Percentiles rank a stretch among this genome's conserved stretches.
phyloP scores from a whole-genome alignment of 768 basidiomycete species.

The Mycena haematopus region DNA sequence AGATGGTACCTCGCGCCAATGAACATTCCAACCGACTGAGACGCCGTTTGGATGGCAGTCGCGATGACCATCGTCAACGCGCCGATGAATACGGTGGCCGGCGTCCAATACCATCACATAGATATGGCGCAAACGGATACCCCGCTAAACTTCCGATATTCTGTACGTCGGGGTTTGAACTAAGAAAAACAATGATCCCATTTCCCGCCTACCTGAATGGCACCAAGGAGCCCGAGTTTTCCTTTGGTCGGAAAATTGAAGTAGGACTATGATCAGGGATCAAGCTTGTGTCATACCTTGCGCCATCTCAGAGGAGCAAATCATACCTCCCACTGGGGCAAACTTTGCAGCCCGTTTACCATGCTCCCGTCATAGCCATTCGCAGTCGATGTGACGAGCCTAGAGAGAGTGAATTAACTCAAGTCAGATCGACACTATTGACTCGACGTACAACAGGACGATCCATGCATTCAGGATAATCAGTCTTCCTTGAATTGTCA shows the following conservation, averaged over 20 bases:
- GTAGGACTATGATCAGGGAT: slow-evolving; percentile 36
- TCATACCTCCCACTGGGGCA: slow-evolving; percentile 59
- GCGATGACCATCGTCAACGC: slow-evolving; percentile 74
- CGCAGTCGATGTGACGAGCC: slow-evolving; percentile 76
- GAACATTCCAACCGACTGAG: slow-evolving; percentile 77
- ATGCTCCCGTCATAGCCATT: slow-evolving; percentile 81
- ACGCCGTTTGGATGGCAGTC: slow-evolving; percentile 72
- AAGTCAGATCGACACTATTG: slow-evolving; percentile 6
- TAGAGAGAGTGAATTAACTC: slow-evolving; percentile 30
- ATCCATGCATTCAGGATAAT: slow-evolving; percentile 75
- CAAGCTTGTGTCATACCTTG: not conserved
- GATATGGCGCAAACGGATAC: slow-evolving; percentile 73
- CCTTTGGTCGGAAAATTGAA: slow-evolving; percentile 64
- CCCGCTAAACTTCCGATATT: slow-evolving; percentile 76
- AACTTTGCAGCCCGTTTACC: slow-evolving; percentile 81
- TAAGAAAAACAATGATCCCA: not conserved
- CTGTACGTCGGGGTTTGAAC: slow-evolving; percentile 38
- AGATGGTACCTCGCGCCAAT: slow-evolving; percentile 69
- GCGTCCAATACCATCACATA: slow-evolving; percentile 77
- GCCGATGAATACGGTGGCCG: slow-evolving; percentile 69
- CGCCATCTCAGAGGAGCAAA: not conserved
- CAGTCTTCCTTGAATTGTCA: slow-evolving; percentile 44
- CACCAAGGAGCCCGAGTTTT: slow-evolving; percentile 71
- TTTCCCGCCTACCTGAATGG: slow-evolving; percentile 63
- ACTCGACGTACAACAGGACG: slow-evolving; percentile 56